Percentiles rank a stretch among this genome's conserved stretches.
phyloP scores from a whole-genome alignment of 1,284 basidiomycete species.

The Fomes fomentarius region DNA sequence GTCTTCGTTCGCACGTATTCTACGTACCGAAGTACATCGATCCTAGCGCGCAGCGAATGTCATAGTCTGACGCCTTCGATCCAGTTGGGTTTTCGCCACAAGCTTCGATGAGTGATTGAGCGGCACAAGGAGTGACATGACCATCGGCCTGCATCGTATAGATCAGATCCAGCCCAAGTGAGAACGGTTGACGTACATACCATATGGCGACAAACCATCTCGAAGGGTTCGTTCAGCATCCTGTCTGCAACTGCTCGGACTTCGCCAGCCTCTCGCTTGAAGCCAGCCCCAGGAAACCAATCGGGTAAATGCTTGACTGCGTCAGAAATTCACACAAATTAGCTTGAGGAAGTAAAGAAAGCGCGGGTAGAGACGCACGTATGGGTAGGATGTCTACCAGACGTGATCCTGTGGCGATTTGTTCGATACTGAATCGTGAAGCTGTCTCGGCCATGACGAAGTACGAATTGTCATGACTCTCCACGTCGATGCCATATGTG shows the following conservation, averaged over 20 bases:
- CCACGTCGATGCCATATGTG: slow-evolving; percentile 32
- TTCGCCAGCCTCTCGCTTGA: slow-evolving; percentile 29
- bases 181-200: slow-evolving; percentile 6
- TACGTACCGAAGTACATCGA: slow-evolving; percentile 21
- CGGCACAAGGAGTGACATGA: slow-evolving; percentile 8
- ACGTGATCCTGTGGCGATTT: slow-evolving; percentile 22
- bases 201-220: slow-evolving; percentile 16
- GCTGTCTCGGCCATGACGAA: slow-evolving; percentile 29
- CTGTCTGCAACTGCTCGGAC: slow-evolving; percentile 15
- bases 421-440: slow-evolving; percentile 17
- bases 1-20: too few species aligned
- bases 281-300: slow-evolving; percentile 34
- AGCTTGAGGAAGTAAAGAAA: background rate
- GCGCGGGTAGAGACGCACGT: slow-evolving; percentile 17
- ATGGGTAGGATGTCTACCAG: slow-evolving; percentile 30
- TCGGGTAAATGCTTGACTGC: slow-evolving; percentile 24
- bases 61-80: slow-evolving; percentile 5
- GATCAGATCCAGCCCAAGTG: background rate
- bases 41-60: slow-evolving; percentile 15
- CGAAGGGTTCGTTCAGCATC: slow-evolving; percentile 23
- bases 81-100: slow-evolving; percentile 7
- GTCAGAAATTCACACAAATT: background rate
- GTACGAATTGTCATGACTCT: slow-evolving; percentile 28
- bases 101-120: slow-evolving; percentile 12
- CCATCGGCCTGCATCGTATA: slow-evolving; percentile 1